Evolutionary conservation across 768 basidiomycete species (phyloP).

Genomic region (Crepidotus variabilis): DNA sequence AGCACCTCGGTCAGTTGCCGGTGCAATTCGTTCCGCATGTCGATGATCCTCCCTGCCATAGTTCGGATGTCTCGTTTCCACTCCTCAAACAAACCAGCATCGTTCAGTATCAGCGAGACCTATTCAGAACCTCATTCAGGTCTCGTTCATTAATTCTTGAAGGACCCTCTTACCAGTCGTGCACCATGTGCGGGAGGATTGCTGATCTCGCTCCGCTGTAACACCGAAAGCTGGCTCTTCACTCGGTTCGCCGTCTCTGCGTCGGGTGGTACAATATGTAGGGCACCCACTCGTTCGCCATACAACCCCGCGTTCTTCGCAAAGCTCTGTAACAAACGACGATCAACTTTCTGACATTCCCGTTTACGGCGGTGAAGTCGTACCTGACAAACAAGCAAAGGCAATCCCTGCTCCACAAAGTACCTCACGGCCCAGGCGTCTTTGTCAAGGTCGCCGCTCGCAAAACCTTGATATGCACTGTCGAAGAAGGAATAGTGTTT

Average conservation of each 20-base stretch:
- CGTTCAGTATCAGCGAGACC: conserved; percentile 81
- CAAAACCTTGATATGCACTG: conserved; percentile 96
- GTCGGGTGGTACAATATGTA: conserved; percentile 72
- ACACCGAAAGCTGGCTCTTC: conserved; percentile 85
- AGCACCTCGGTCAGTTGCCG: conserved; percentile 70
- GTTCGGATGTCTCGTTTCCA: conserved; percentile 90
- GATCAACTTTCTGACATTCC: background rate
- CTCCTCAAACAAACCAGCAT: conserved; percentile 68
- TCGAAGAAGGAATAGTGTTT: conserved; percentile 92
- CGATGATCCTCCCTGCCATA: conserved; percentile 92
- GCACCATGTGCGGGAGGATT: conserved; percentile 93
- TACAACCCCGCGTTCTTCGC: conserved; percentile 97
- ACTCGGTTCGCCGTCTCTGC: conserved; percentile 68
- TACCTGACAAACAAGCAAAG: conserved; percentile 87
- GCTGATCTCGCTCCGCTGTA: conserved; percentile 93
- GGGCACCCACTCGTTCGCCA: conserved; percentile 91
- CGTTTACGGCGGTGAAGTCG: conserved; percentile 15
- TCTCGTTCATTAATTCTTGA: background rate
- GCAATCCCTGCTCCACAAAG: conserved; percentile 74
- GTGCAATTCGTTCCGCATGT: conserved; percentile 82
- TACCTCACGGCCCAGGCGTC: conserved; percentile 91
- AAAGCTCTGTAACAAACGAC: conserved; percentile 62
- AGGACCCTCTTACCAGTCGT: conserved; percentile 58
- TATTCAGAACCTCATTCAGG: conserved; percentile 22
- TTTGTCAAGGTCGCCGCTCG: conserved; percentile 84